Base-by-base conservation (phyloP, 805 yeast species). In the Monosporozyma yasuniensis region DNA sequence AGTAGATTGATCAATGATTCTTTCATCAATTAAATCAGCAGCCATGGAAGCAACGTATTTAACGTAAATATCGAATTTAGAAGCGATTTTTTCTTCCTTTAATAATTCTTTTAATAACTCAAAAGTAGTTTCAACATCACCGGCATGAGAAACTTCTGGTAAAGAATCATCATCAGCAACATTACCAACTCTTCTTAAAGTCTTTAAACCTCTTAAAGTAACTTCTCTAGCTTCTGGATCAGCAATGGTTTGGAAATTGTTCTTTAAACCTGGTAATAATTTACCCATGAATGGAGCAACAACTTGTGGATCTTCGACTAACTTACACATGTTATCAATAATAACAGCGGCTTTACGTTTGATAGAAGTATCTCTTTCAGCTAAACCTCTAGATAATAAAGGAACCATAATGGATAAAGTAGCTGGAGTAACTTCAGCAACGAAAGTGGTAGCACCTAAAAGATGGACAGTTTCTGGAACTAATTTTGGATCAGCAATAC, bases 211-310 rank as follows among this genome's bases (percentile, higher is more conserved):
- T 80, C 98, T 90, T 69, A 79, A 79, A 65, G 99, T 93, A 71
- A 93, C 98, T 62, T 87, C 91, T 79, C 99, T 91, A 64, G 99
- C 99, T 80, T 93, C 99, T 72, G 99, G 99, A 77, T 93, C 99
- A 74, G 99, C 99, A 77, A 93, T 90, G 79, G 87, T 88, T 69
- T 86, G 76, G 78, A 84, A 82, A 87, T 93, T 93, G 72, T 83
- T 73, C 83, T 87, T 87, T 75, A 93, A 80, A 69, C 96, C 87
- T 72, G 99, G 99, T 80, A 88, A 85, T 69, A 93, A 83, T 72
- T 84, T 86, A 76, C 79, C 78, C 84, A 93, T 78, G 87, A 93
- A 93, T 62, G 99, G 99, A 80, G 98, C 99, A 76, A 93, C 96
- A 71, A 93, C 95, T 79, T 93, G 98, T 65, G 99, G 99, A 73